Evolutionary conservation across 2,329 filamentous ascomycete species (phyloP).

Genomic region (Fusarium domesticum): DNA sequence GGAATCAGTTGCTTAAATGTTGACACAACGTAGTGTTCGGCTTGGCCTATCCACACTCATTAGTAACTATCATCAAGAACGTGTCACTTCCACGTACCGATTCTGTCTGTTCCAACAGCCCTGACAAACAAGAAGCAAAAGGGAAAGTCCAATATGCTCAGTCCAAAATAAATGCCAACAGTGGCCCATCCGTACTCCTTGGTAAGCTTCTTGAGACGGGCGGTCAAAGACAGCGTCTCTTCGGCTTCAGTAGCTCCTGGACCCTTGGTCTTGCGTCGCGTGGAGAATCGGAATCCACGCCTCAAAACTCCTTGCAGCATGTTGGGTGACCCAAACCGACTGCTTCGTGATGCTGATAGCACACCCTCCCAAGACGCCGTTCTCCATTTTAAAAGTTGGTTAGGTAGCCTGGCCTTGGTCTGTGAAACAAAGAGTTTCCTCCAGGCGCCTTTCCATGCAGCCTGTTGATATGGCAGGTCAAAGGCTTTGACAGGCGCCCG

Average conservation of each 20-base stretch:
- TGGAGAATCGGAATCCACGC: slow-evolving; percentile 37
- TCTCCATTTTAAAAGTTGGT: slow-evolving; percentile 23
- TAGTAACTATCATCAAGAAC: slow-evolving; percentile 9
- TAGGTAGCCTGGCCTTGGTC: slow-evolving; percentile 15
- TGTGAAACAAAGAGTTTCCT: slow-evolving; percentile 30
- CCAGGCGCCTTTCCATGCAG: slow-evolving; percentile 30
- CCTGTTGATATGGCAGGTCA: slow-evolving; percentile 16
- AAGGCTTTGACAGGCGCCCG: slow-evolving; percentile 21
- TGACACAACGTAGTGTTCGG: slow-evolving; percentile 67
- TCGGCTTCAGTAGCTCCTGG: slow-evolving; percentile 20
- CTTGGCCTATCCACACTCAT: slow-evolving; percentile 42
- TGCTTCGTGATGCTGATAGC: slow-evolving; percentile 16
- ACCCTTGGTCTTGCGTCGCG: slow-evolving; percentile 31
- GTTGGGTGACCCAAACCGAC: slow-evolving; percentile 13
- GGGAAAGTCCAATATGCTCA: slow-evolving; percentile 88
- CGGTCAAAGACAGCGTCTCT: slow-evolving; percentile 54
- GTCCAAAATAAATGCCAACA: slow-evolving; percentile 79
- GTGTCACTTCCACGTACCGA: slow-evolving; percentile 53
- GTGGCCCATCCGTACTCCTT: slow-evolving; percentile 94
- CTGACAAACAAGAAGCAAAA: slow-evolving; percentile 90
- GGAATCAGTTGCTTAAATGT: slow-evolving; percentile 58
- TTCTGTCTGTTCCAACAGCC: slow-evolving; percentile 77
- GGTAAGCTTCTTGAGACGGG: slow-evolving; percentile 76
- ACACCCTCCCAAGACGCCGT: slow-evolving; percentile 18
- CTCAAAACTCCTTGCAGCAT: slow-evolving; percentile 24